These are phyloP conservation scores for Termitomyces sp. DNA, from an alignment of 768 basidiomycete genomes.

Conservation along the genomic window DNA sequence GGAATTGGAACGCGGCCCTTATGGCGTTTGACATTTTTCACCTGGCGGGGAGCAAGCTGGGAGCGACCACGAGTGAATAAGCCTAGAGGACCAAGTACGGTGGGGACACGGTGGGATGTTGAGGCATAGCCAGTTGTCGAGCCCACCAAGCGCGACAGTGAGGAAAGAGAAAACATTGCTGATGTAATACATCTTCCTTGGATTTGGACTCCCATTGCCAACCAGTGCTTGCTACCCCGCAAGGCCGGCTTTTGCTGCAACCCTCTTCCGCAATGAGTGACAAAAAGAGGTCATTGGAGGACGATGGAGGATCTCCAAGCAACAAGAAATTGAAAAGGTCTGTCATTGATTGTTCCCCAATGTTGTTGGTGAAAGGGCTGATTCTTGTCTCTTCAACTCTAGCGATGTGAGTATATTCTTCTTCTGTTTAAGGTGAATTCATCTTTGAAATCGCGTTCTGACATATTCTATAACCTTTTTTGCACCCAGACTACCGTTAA, in stretches of 20 bases:
- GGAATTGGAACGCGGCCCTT: constrained; percentile 88
- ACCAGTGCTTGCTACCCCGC: neutral
- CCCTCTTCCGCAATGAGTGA: constrained; percentile 49
- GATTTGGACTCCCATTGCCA: constrained; percentile 2
- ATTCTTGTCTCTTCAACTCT: constrained; percentile 19
- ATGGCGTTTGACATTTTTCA: constrained; percentile 85
- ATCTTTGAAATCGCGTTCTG: constrained; percentile 44
- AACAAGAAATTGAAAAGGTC: constrained; percentile 72
- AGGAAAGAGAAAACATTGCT: constrained; percentile 43
- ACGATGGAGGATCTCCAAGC: constrained; percentile 41
- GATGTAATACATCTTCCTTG: constrained; percentile 14
- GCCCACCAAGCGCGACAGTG: constrained; percentile 28
- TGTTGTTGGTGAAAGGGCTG: constrained; percentile 9
- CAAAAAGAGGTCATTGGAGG: constrained; percentile 60
- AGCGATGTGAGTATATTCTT: constrained; percentile 69
- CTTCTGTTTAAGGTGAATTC: constrained; percentile 69
- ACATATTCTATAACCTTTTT: constrained; percentile 69
- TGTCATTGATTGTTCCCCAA: constrained; percentile 17
- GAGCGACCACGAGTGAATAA: constrained; percentile 45
- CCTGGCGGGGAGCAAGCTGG: constrained; percentile 78
- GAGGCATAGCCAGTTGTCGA: constrained; percentile 16
- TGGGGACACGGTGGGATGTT: constrained; percentile 18
- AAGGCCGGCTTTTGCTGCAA: neutral
- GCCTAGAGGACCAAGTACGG: constrained; percentile 28
- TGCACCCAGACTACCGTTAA: constrained; percentile 49